Evolutionary conservation across 2,329 filamentous ascomycete species (phyloP).

Genomic region (Fusarium praegraminearum): DNA sequence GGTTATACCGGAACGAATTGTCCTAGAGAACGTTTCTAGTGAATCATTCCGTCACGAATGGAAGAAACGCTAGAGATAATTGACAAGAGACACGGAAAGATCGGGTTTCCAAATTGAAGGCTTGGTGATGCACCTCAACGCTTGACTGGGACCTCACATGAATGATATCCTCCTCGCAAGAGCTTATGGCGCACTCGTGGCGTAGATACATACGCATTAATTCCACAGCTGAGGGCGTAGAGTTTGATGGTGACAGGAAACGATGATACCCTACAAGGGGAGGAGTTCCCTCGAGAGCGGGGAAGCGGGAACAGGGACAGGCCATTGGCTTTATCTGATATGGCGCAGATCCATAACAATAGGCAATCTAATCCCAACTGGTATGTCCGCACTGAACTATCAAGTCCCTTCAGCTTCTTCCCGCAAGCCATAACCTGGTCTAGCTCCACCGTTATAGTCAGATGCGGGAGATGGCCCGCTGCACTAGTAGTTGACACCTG

Average conservation of each 20-base stretch:
- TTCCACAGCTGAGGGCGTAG: background rate
- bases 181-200: background rate
- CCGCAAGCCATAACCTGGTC: constrained; percentile 8
- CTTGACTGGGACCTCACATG: background rate
- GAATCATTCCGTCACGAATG: background rate
- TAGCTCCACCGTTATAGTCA: background rate
- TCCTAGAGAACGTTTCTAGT: background rate
- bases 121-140: background rate
- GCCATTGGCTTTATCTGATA: constrained; percentile 4
- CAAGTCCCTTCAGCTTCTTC: constrained; percentile 8
- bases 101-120: background rate
- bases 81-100: background rate
- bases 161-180: background rate
- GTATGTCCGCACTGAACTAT: background rate
- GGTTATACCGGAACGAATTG: constrained; percentile 15
- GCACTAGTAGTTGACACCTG: constrained; percentile 1
- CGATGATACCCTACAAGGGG: background rate
- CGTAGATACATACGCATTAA: background rate
- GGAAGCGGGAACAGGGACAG: constrained; percentile 3
- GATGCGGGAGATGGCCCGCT: background rate
- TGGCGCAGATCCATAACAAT: background rate
- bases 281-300: background rate
- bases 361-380: background rate
- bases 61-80: background rate
- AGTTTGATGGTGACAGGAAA: background rate